Conservation (phyloP, 805 yeast species). For the Yarrowia sp. region DNA sequence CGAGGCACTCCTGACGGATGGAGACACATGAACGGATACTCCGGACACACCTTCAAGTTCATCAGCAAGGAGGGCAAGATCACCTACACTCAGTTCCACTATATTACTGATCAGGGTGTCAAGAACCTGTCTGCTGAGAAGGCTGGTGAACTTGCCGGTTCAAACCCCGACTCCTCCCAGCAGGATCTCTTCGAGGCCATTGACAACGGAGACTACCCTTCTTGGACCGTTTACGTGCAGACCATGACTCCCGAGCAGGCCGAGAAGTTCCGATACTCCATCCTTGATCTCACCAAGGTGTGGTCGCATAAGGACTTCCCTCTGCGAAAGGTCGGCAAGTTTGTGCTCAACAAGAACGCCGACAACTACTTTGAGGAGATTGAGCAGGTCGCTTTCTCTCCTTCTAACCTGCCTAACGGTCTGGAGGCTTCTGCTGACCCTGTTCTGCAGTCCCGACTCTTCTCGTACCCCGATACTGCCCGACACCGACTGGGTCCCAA, state of each 20-base stretch:
- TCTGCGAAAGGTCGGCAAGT: constrained; percentile 81
- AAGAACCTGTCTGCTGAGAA: constrained; percentile 52
- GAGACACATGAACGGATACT: constrained; percentile 83
- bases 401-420: constrained; percentile 82
- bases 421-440: constrained; percentile 86
- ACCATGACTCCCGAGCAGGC: constrained; percentile 87
- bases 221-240: constrained; percentile 87
- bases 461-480: constrained; percentile 84
- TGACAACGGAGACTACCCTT: constrained; percentile 77
- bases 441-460: constrained; percentile 79
- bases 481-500: constrained; percentile 80
- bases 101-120: constrained; percentile 68
- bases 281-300: constrained; percentile 88
- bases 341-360: constrained; percentile 82
- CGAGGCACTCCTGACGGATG: constrained; percentile 81
- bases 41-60: constrained; percentile 87
- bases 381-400: constrained; percentile 86
- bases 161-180: constrained; percentile 81
- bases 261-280: constrained; percentile 75
- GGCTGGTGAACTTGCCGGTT: constrained; percentile 60
- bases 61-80: constrained; percentile 69
- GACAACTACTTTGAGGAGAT: constrained; percentile 86
- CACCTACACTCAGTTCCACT: constrained; percentile 80
- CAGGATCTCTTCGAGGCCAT: constrained; percentile 81
- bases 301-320: constrained; percentile 93